phyloP scores from a whole-genome alignment of 345 rosid genomes.

The Punica granatum region DNA sequence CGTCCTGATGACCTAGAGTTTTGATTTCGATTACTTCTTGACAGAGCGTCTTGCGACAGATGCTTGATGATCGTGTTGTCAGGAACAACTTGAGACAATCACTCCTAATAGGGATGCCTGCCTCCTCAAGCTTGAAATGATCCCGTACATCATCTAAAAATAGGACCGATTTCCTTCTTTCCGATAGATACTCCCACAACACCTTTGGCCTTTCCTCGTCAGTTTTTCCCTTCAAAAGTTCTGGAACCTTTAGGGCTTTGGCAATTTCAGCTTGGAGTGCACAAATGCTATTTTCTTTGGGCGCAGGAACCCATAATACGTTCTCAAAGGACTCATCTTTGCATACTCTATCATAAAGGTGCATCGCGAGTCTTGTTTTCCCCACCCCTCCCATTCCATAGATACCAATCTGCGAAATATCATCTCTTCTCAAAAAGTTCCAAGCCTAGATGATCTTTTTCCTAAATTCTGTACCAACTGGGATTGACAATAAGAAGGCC shows the following conservation, averaged over 20 bases:
- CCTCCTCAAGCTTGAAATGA: not conserved
- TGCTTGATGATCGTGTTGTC: not conserved
- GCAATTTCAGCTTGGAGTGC: not conserved
- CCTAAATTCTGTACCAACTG: not conserved
- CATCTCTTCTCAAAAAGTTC: not conserved
- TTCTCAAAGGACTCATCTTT: not conserved
- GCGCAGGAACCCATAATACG: constrained; percentile 1
- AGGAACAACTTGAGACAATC: not conserved
- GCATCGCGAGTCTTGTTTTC: not conserved
- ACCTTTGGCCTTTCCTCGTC: not conserved
- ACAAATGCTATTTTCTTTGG: not conserved
- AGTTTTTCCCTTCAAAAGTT: not conserved
- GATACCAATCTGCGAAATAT: not conserved
- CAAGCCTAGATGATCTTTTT: accelerated
- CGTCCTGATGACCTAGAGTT: not conserved
- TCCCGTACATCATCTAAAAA: not conserved
- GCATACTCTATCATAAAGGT: not conserved
- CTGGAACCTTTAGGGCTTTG: not conserved
- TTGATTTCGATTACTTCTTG: not conserved
- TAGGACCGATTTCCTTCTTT: not conserved
- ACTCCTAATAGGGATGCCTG: not conserved
- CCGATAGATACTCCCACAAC: not conserved
- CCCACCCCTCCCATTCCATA: constrained; percentile 1
- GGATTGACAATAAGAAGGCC: not conserved
- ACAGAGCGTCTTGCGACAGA: not conserved